These are phyloP conservation scores for Liriodendron chinense DNA, from an alignment of 164 flowering plant species.

Conservation along the genomic window DNA sequence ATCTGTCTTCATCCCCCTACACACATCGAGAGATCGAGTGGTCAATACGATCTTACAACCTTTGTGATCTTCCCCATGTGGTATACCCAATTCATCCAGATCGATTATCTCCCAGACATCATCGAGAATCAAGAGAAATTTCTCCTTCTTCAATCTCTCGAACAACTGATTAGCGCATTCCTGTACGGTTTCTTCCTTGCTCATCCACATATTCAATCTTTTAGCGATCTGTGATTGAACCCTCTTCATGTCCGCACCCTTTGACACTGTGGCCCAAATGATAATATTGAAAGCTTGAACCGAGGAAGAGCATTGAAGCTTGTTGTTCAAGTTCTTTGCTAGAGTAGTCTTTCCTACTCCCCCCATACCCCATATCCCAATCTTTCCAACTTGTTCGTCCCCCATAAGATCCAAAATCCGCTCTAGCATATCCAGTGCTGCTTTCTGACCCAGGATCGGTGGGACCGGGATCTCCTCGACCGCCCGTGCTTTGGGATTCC, in stretches of 20 bases:
- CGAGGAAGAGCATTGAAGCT: neutral
- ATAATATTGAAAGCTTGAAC: neutral
- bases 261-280: neutral
- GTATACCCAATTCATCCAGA: neutral
- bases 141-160: neutral
- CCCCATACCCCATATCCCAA: constrained; percentile 11
- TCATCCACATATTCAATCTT: neutral
- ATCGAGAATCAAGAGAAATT: neutral
- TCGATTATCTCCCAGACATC: constrained; percentile 1
- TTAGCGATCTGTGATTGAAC: neutral
- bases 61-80: neutral
- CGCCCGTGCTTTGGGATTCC: no score
- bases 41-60: constrained; percentile 2
- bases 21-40: neutral
- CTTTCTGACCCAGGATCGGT: neutral
- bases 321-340: neutral
- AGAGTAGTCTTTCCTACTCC: constrained; percentile 11
- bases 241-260: neutral
- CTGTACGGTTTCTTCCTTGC: neutral
- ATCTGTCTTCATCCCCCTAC: constrained; percentile 18
- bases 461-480: no score
- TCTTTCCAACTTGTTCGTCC: neutral
- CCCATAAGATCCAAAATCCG: neutral
- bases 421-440: neutral
- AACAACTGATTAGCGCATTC: neutral